Percentiles rank a stretch among this genome's conserved stretches.
Evolutionary conservation across 495 filamentous ascomycete genomes (phyloP).

Genomic region (Cercophora scortea): DNA sequence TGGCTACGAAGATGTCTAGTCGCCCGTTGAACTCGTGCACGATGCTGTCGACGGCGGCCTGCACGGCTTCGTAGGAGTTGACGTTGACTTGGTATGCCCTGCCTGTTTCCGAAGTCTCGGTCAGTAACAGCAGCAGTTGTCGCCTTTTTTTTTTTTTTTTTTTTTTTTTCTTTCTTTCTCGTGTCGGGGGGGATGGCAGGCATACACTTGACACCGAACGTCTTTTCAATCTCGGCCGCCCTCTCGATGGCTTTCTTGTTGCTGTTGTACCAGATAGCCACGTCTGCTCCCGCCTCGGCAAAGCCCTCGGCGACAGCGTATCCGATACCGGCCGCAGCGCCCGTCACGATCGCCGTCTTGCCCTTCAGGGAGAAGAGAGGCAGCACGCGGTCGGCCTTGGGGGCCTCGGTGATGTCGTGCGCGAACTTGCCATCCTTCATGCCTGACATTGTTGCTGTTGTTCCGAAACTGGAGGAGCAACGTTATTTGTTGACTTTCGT

Average conservation of each 20-base stretch:
- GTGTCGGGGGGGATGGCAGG: neutral
- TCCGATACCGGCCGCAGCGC: conserved; percentile 77
- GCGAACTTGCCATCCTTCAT: conserved; percentile 49
- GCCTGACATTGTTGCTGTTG: neutral
- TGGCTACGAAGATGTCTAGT: conserved; percentile 74
- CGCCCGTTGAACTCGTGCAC: conserved; percentile 65
- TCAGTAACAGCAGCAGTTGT: no score
- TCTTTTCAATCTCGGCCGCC: conserved; percentile 65
- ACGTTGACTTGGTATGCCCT: conserved; percentile 71
- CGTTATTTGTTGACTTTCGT: no score
- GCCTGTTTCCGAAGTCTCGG: conserved; percentile 36
- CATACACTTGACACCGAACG: conserved; percentile 75
- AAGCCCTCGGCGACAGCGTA: conserved; percentile 62
- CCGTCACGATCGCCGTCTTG: conserved; percentile 77
- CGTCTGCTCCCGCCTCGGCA: conserved; percentile 80
- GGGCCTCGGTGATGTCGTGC: conserved; percentile 53
- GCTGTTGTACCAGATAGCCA: conserved; percentile 80
- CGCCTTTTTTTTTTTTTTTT: no score
- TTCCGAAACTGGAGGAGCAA: no score
- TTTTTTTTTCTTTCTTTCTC: neutral
- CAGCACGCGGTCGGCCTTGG: conserved; percentile 54
- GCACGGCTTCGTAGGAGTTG: conserved; percentile 49
- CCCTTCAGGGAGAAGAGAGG: conserved; percentile 80
- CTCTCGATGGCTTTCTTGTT: conserved; percentile 62
- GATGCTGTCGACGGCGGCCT: conserved; percentile 46